Evolutionary conservation across 345 rosid species (phyloP).

Genomic region (Gossypium anomalum): DNA sequence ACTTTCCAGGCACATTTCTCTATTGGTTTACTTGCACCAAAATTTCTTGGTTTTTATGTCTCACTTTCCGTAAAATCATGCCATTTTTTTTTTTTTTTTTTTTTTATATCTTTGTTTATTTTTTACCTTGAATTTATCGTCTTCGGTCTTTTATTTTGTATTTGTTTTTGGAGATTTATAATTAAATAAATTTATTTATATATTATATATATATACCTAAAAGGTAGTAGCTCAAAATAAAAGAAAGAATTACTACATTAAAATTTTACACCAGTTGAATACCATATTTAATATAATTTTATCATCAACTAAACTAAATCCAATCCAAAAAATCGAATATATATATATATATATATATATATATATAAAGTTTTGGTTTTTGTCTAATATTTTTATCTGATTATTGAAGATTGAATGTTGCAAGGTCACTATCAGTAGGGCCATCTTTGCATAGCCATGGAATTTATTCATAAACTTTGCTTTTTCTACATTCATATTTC

Average conservation of each 20-base stretch:
- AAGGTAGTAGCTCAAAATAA: too few species aligned
- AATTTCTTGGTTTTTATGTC: background rate
- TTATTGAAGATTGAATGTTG: slow-evolving; percentile 1
- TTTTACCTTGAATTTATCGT: background rate
- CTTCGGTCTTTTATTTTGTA: background rate
- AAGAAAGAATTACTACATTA: too few species aligned
- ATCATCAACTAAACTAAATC: too few species aligned
- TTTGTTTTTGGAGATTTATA: background rate
- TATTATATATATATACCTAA: background rate
- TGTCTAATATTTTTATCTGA: background rate
- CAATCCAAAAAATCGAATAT: too few species aligned
- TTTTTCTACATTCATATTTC: background rate
- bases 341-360: too few species aligned
- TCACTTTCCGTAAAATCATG: background rate
- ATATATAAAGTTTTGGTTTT: background rate
- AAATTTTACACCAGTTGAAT: too few species aligned
- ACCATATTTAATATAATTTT: too few species aligned
- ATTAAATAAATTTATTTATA: background rate
- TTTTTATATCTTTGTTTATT: background rate
- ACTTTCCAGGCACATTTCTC: background rate
- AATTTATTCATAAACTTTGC: slow-evolving; percentile 1
- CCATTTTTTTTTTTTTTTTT: background rate
- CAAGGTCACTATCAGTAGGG: slow-evolving; percentile 1
- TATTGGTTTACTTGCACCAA: background rate
- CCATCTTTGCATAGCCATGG: slow-evolving; percentile 1